Percentiles rank a stretch among this genome's conserved stretches.
Evolutionary conservation across 2,329 filamentous ascomycete species (phyloP).

Genomic region (Sporothrix euskadiensis): DNA sequence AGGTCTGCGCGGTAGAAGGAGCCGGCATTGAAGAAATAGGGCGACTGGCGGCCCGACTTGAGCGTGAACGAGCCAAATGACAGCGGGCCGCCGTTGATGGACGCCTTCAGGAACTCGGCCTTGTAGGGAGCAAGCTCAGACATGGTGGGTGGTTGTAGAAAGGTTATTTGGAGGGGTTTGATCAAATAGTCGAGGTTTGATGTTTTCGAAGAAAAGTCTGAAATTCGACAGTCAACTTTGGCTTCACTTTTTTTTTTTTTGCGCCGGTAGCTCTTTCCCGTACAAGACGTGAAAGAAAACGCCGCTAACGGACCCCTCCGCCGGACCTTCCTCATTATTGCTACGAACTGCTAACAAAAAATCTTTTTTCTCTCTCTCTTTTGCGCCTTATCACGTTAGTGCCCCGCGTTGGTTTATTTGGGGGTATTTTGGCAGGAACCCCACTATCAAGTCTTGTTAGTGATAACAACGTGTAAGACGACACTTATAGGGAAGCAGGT

Average conservation of each 20-base stretch:
- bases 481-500: background rate
- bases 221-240: background rate
- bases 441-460: background rate
- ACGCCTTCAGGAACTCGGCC: slow-evolving; percentile 68
- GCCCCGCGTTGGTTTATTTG: background rate
- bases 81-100: slow-evolving; percentile 68
- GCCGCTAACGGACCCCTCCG: slow-evolving; percentile 20
- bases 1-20: slow-evolving; percentile 82
- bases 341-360: background rate
- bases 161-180: background rate
- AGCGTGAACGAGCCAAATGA: slow-evolving; percentile 84
- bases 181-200: background rate
- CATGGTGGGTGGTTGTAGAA: slow-evolving; percentile 27
- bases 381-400: slow-evolving; percentile 12
- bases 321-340: background rate
- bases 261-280: slow-evolving; percentile 6
- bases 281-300: background rate
- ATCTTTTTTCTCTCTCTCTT: background rate
- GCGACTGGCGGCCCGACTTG: slow-evolving; percentile 87
- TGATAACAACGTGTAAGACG: background rate
- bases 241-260: background rate
- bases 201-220: background rate
- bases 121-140: slow-evolving; percentile 62
- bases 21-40: slow-evolving; percentile 98
- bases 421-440: background rate